A percentile compares a stretch with the other conserved stretches of the same genome.
phyloP scores from a whole-genome alignment of 257 asterid species.

The Petunia axillaris region DNA sequence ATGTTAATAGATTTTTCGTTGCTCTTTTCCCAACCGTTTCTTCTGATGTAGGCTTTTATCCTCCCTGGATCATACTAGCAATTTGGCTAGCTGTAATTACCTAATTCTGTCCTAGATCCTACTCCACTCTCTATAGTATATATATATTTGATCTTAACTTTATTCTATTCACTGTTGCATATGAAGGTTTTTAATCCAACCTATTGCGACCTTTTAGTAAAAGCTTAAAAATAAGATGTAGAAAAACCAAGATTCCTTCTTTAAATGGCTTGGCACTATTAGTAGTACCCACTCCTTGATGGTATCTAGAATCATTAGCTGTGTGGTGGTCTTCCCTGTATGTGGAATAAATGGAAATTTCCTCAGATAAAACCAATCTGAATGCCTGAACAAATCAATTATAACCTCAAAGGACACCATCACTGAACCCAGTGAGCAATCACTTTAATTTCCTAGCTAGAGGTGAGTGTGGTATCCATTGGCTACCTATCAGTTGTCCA shows the following conservation, averaged over 20 bases:
- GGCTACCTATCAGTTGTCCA: not conserved
- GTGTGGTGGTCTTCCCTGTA: not conserved
- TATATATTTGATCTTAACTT: not conserved
- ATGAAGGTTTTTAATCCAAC: not conserved
- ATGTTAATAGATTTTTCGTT: not conserved
- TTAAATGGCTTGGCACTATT: not conserved
- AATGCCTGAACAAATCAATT: not conserved
- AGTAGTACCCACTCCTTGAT: not conserved
- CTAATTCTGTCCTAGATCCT: constrained; percentile 2
- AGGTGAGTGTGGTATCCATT: not conserved
- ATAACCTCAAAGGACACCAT: not conserved
- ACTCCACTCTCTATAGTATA: not conserved
- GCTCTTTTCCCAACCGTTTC: not conserved
- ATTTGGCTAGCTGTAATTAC: not conserved
- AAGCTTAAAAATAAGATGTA: not conserved
- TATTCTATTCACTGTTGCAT: not conserved
- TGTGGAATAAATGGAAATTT: not conserved
- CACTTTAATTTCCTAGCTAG: not conserved
- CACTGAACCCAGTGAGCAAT: not conserved
- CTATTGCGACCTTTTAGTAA: not conserved
- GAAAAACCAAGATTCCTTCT: not conserved
- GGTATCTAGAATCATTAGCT: not conserved
- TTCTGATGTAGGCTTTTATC: constrained; percentile 4
- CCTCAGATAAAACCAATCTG: not conserved
- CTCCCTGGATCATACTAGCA: not conserved